Evolutionary conservation across 2,329 filamentous ascomycete species (phyloP), one percentile per base, ranked within the genome.

Genomic region (Paecilomyces sp.): DNA sequence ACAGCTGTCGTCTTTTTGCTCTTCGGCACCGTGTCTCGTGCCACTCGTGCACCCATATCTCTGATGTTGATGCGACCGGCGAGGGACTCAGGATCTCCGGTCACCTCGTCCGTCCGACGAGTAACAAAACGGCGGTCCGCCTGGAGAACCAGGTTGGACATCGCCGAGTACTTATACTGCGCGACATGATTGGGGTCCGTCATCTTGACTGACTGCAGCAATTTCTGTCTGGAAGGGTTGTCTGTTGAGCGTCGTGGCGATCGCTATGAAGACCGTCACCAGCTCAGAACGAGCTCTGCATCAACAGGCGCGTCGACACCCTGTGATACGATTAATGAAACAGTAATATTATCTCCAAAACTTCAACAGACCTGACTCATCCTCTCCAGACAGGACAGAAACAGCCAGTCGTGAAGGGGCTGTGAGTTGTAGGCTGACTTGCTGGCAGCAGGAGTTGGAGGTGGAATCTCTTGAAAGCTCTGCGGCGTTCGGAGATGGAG

Each of bases 81-180:
- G 61, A 99, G 86, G 60, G 95, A 99, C 80, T 99, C 94, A 57
- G 94, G 95, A 75, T 99, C 94, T 69, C 94, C 94, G 57, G 93
- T 97, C 64, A 91, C 88, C 80, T 99, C 95, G 78, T 99, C 93
- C 68, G 88, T 92, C 70, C 92, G 88, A 75, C 94, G 88, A 65
- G 91, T 91, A 69, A 96, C 89, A 75, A 99, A 97, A 70, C 94
- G 89, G 80, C 92, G 89, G 82, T 99, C 94, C 81, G 92, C 92
- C 90, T 99, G 94, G 86, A 99, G 91, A 74, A 99, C 94, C 91
- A 99, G 89, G 87, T 99, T 99, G 81, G 94, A 99, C 94, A 99
- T 97, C 77, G 91, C 92, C 87, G 92, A 92, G 85, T 97, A 96
- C 79, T 97, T 97, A 85, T 96, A 97, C 79, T 96, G 92, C 77